Conservation (phyloP, 495 filamentous ascomycete species). For the Annulohypoxylon maeteangense region DNA sequence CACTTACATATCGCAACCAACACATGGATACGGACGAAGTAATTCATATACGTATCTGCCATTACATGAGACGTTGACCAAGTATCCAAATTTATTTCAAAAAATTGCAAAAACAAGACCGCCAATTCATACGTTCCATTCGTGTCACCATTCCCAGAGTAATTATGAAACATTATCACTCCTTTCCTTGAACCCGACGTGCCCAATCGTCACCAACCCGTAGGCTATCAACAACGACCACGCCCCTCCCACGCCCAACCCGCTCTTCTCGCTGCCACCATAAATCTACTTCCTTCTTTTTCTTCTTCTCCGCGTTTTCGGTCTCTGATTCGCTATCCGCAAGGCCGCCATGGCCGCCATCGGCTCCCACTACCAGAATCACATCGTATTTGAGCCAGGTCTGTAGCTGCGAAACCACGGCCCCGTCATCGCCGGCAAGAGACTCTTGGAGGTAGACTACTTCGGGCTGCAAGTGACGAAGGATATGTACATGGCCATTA, state of each 20-base stretch:
- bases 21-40: slow-evolving; percentile 8
- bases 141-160: slow-evolving; percentile 17
- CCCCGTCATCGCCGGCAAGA: slow-evolving; percentile 75
- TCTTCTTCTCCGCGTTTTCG: slow-evolving; percentile 64
- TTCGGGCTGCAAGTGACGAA: slow-evolving; percentile 83
- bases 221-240: slow-evolving; percentile 84
- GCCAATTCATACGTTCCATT: slow-evolving; percentile 28
- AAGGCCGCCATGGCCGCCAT: slow-evolving; percentile 83
- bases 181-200: slow-evolving; percentile 74
- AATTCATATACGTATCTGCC: slow-evolving; percentile 37
- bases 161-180: slow-evolving; percentile 57
- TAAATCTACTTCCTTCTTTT: slow-evolving; percentile 48
- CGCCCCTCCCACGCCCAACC: slow-evolving; percentile 84
- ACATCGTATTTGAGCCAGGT: slow-evolving; percentile 87
- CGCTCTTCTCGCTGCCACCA: slow-evolving; percentile 89
- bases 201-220: slow-evolving; percentile 85
- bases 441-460: slow-evolving; percentile 87
- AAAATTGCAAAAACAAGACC: slow-evolving; percentile 18
- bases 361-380: slow-evolving; percentile 82
- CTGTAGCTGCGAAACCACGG: slow-evolving; percentile 74
- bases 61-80: slow-evolving; percentile 31
- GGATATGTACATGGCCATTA: slow-evolving; percentile 80
- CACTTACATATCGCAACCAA: slow-evolving; percentile 6
- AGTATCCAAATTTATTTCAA: slow-evolving; percentile 14
- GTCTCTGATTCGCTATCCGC: slow-evolving; percentile 90